Base-by-base conservation (phyloP, 768 basidiomycete species). In the Dioszegia aurantiaca region DNA sequence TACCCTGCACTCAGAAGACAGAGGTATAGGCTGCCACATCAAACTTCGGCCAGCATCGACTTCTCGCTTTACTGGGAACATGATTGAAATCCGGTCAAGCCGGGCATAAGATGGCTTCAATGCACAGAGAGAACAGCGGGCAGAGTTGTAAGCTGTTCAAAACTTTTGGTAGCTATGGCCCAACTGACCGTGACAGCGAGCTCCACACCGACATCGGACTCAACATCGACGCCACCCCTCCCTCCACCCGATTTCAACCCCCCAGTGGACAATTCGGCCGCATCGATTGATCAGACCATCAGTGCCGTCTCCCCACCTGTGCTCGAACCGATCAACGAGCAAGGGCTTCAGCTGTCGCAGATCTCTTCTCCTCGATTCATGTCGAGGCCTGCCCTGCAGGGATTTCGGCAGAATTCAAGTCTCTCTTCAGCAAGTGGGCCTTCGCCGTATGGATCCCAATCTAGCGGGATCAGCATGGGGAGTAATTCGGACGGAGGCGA, bases 161-260 rank as follows among this genome's bases (percentile, higher is more conserved):
- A 19, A 27, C 17, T 45, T 24, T 45, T n/a, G n/a, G n/a, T n/a
- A n/a, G n/a, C n/a, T n/a, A n/a, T n/a, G n/a, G n/a, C n/a, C n/a
- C n/a, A n/a, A n/a, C n/a, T n/a, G n/a, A n/a, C n/a, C n/a, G n/a
- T n/a, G n/a, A 33, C 48, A 33, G 48, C 19, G 27, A 6, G n/a
- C 30, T 21, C 16, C 21, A n/a, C 12, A 16, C 37, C 48, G 3
- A 55, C 59, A n/a, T 30, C 55, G 16, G 39, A n/a, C n/a, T n/a
- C 55, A 12, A 17, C 46, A 4, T 12, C 55, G 11, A 40, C 59
- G 10, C 70, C 54, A 8, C 67, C 67, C 0, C 33, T 41, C 1
- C 70, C 67, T 26, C 64, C 65, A 9, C 61, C 62, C 26, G 56
- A 58, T 28, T 69, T 69, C 62, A 72, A 72, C 51, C 70, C 70